Evolutionary conservation across 208 protist genomes (phyloP), one percentile per base, ranked within the genome.

Genomic region (Leishmania major): DNA sequence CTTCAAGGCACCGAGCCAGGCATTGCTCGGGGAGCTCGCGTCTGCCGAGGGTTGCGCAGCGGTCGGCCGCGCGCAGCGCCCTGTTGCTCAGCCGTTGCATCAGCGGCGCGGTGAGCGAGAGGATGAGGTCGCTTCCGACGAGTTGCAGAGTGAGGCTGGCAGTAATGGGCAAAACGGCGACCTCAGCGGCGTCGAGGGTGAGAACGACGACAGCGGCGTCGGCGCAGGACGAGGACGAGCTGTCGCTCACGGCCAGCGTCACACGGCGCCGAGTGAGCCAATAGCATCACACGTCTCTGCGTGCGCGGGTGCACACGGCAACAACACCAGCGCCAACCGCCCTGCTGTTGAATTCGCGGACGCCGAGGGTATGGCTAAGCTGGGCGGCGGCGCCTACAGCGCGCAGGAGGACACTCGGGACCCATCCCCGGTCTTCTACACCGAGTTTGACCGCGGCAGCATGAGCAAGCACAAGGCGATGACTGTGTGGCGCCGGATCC

Each of bases 1-100:
- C 37, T 91, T 87, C 76, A 73, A 83, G 31, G 74, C 86, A 13
- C 85, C 84, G 47, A 89, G 81, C 79, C 66, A 64, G 28, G 83
- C 53, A 43, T 66, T 91, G 45, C 69, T 84, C 55, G 57, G 60
- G 15, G 76, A 85, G 55, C 47, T 81, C 40, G 66, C 62, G 15
- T 79, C 79, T 35, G 28, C 75, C 2, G 66, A 81, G 35, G 45
- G 57, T 40, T 45, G 53, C 57, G 49, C 71, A 22, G 7, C 45
- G n/a, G 66, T 49, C 17, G 31, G 64, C 3, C 60, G 72, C 31
- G 62, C 35, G 19, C 37, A 40, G 43, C 55, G 40, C 35, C 49
- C 28, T 13, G 15, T 4, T 60, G 51, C 78, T 1, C 60, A 45
- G 59, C 40, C 47, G 35, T 22, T 49, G 35, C 78, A 43, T 15